phyloP scores from a whole-genome alignment of 495 filamentous ascomycete species.

The Aspergillus steynii region DNA sequence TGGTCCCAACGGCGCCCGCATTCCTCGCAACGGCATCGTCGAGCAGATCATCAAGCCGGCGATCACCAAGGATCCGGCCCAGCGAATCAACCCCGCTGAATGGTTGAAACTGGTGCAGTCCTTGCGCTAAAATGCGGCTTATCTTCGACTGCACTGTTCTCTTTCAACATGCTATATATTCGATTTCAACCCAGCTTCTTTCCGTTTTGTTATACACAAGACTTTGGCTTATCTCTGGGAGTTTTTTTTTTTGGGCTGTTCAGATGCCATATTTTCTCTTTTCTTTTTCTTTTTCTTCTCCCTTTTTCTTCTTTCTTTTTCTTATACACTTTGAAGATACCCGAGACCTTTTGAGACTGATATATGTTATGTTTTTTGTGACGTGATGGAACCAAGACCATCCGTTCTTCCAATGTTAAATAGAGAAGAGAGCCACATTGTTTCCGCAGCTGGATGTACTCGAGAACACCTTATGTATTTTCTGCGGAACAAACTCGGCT shows the following conservation, averaged over 20 bases:
- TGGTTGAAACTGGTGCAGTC: slow-evolving; percentile 30
- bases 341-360: neutral
- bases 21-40: slow-evolving; percentile 46
- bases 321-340: slow-evolving; percentile 6
- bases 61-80: slow-evolving; percentile 41
- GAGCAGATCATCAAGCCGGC: slow-evolving; percentile 43
- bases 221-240: neutral
- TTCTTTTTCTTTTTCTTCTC: slow-evolving; percentile 8
- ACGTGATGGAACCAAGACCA: neutral
- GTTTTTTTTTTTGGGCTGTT: slow-evolving; percentile 8
- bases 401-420: neutral
- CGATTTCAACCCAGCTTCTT: neutral
- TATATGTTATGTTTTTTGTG: neutral
- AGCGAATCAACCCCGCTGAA: slow-evolving; percentile 35
- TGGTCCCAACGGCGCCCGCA: slow-evolving; percentile 39
- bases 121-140: slow-evolving; percentile 5
- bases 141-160: neutral
- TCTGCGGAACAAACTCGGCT: neutral
- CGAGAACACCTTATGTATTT: neutral
- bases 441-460: neutral
- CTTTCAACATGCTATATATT: neutral
- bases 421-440: neutral
- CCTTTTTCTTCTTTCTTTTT: slow-evolving; percentile 7
- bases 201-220: neutral
- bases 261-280: neutral